Base-by-base conservation (phyloP, 1,139 yeast genomes). In the Suhomyces chickasaworum region DNA sequence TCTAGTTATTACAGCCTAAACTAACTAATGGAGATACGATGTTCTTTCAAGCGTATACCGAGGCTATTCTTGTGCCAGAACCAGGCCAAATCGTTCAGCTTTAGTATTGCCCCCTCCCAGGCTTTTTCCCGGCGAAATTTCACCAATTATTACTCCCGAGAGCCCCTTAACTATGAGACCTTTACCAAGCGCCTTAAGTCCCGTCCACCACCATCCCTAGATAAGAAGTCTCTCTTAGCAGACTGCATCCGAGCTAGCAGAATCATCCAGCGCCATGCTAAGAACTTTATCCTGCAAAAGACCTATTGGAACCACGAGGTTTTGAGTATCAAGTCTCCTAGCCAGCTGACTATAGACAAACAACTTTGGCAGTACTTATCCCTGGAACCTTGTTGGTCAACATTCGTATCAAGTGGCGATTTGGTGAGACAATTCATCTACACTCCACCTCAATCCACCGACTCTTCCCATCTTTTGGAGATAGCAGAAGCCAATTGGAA, bases 161-260 rank as follows among this genome's bases (percentile, higher is more conserved):
- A 43, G 2, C 72, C 73, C 1, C 54, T 68, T 30, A 69, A 65
- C 47, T 57, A 57, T 48, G 71, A 67, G 44, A 59, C 65, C 10
- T 67, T 59, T 44, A 37, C 43, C 7, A 51, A 53, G 10, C 49
- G 72, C 38, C 32, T 65, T 15, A 45, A 45, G 4, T 12, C 42
- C 32, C 30, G 42, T 22, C 57, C 51, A 1, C 52, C 49, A 6
- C 16, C 27, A 6, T 39, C 44, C 33, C 32, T 51, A 13, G 30
- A 15, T 20, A 36, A 8, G 2, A 31, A 30, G 4, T 16, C 38
- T 10, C 37, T 45, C 12, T 47, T 67, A 6, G 37, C 48, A 1
- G 71, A 68, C 47, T 61, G 60, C 36, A 64, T 69, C 10, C 40
- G 42, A 4, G 63, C 72, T 9, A 61, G 57, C 43, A 44, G 73